Conservation (phyloP, 2,329 filamentous ascomycete genomes). For the Beauveria sp. region DNA sequence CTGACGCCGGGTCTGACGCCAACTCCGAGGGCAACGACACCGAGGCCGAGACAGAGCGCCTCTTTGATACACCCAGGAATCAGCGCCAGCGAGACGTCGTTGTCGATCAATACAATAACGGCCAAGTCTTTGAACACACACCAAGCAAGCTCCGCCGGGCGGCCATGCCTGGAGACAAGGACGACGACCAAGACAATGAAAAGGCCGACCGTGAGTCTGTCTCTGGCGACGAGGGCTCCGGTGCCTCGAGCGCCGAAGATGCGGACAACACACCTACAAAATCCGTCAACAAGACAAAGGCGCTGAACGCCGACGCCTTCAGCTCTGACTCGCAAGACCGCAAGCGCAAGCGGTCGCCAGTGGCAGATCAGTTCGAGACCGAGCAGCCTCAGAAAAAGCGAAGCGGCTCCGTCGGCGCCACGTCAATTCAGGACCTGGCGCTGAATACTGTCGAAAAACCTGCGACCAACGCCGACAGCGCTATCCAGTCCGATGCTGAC, state of each 20-base stretch:
- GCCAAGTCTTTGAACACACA: slow-evolving; percentile 53
- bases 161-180: slow-evolving; percentile 26
- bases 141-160: slow-evolving; percentile 68
- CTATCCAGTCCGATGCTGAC: slow-evolving; percentile 37
- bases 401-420: slow-evolving; percentile 37
- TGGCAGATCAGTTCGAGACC: slow-evolving; percentile 35
- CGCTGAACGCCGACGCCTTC: slow-evolving; percentile 8
- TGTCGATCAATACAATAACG: slow-evolving; percentile 47
- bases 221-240: slow-evolving; percentile 33
- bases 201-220: slow-evolving; percentile 21
- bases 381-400: slow-evolving; percentile 47
- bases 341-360: slow-evolving; percentile 44
- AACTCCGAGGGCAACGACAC: slow-evolving; percentile 50
- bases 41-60: slow-evolving; percentile 88
- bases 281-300: slow-evolving; percentile 21
- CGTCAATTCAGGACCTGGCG: slow-evolving; percentile 27
- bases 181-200: slow-evolving; percentile 28
- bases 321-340: slow-evolving; percentile 27
- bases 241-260: slow-evolving; percentile 30
- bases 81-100: slow-evolving; percentile 55
- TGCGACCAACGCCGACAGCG: slow-evolving; percentile 27
- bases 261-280: slow-evolving; percentile 31
- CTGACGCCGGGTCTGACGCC: slow-evolving; percentile 40
- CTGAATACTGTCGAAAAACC: slow-evolving; percentile 29
- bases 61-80: slow-evolving; percentile 79